Evolutionary conservation across 2,329 filamentous ascomycete genomes (phyloP).

Genomic region (Sclerotinia trifoliorum): DNA sequence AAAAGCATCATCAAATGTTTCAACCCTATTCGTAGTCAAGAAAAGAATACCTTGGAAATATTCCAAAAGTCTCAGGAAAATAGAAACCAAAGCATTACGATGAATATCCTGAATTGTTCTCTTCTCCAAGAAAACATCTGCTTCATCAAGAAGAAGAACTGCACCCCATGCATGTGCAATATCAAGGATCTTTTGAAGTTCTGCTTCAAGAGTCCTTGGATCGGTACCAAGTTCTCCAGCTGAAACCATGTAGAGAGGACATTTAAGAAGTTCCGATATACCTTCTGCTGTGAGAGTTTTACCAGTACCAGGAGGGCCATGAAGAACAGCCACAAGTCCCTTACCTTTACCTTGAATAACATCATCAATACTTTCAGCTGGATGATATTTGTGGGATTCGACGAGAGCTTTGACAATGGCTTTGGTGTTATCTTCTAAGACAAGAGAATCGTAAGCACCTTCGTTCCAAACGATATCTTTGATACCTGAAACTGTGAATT

Average conservation of each 20-base stretch:
- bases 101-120: slow-evolving; percentile 80
- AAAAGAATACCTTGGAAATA: slow-evolving; percentile 93
- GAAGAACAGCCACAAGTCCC: slow-evolving; percentile 77
- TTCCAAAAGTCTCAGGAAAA: slow-evolving; percentile 82
- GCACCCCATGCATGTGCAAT: slow-evolving; percentile 85
- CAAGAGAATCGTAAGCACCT: slow-evolving; percentile 76
- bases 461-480: slow-evolving; percentile 83
- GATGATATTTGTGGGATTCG: slow-evolving; percentile 79
- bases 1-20: slow-evolving; percentile 89
- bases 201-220: slow-evolving; percentile 67
- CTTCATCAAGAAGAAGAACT: slow-evolving; percentile 81
- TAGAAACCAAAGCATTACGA: slow-evolving; percentile 80
- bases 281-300: slow-evolving; percentile 87
- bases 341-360: slow-evolving; percentile 82
- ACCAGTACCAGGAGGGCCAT: slow-evolving; percentile 82
- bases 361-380: slow-evolving; percentile 78
- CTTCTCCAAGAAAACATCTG: slow-evolving; percentile 80
- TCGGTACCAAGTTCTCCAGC: slow-evolving; percentile 81
- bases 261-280: slow-evolving; percentile 78
- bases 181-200: slow-evolving; percentile 81
- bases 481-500: slow-evolving; percentile 78
- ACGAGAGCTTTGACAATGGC: slow-evolving; percentile 77
- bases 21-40: slow-evolving; percentile 82
- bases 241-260: slow-evolving; percentile 79
- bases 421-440: slow-evolving; percentile 62